phyloP scores from a whole-genome alignment of 2,329 filamentous ascomycete genomes.

The Talaromyces sp. region DNA sequence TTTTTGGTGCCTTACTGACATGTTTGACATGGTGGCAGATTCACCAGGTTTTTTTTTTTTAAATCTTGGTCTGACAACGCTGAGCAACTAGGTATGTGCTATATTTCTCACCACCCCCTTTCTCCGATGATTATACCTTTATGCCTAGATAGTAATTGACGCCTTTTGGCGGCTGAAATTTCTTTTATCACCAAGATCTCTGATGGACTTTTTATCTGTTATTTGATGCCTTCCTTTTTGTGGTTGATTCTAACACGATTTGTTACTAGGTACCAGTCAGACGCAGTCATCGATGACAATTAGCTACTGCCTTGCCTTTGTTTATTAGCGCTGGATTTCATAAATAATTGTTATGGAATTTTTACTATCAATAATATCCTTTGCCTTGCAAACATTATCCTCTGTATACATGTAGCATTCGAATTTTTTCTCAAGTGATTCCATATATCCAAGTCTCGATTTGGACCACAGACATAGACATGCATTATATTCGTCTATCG shows the following conservation, averaged over 20 bases:
- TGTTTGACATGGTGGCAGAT: constrained; percentile 18
- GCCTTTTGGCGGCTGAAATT: constrained; percentile 54
- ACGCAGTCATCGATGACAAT: background rate
- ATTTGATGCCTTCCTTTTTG: background rate
- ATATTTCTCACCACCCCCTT: constrained; percentile 12
- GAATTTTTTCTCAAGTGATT: background rate
- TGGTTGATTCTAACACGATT: background rate
- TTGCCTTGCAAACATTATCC: background rate
- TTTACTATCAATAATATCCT: background rate
- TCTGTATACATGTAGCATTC: background rate
- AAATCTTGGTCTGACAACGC: background rate
- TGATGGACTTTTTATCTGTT: constrained; percentile 45
- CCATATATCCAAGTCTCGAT: background rate
- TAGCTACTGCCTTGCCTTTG: background rate
- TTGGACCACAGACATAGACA: background rate
- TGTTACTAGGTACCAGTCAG: background rate
- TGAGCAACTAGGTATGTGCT: constrained; percentile 23
- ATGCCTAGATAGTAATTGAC: constrained; percentile 68
- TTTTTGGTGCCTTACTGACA: constrained; percentile 18
- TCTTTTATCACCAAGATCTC: constrained; percentile 63
- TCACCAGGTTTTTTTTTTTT: background rate
- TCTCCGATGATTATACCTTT: constrained; percentile 62
- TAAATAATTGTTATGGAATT: background rate
- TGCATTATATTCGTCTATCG: too few relatives aligned
- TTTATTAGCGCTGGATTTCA: background rate